Evolutionary conservation across 768 basidiomycete species (phyloP).

Genomic region (Lactarius trivialis): DNA sequence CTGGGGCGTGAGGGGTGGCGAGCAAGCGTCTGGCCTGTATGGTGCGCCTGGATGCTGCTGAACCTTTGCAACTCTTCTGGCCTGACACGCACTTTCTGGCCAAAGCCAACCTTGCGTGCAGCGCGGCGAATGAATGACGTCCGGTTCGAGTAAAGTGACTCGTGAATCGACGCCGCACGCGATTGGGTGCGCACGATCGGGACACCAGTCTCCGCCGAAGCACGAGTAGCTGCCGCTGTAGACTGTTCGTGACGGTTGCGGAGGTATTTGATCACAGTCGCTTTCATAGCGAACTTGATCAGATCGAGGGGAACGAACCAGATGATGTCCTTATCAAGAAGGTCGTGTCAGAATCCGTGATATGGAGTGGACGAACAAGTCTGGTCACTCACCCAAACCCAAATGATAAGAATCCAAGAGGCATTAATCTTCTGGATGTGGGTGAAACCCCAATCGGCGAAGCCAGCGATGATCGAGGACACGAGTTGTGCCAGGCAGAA

Average conservation of each 20-base stretch:
- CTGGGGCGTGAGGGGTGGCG: slow-evolving; percentile 57
- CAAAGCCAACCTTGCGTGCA: slow-evolving; percentile 83
- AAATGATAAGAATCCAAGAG: slow-evolving; percentile 95
- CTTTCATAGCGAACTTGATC: slow-evolving; percentile 97
- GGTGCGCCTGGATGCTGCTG: slow-evolving; percentile 77
- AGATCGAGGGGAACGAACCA: slow-evolving; percentile 96
- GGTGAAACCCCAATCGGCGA: slow-evolving; percentile 93
- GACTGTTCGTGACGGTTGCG: slow-evolving; percentile 55
- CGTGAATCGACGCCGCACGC: slow-evolving; percentile 83
- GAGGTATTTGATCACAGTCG: slow-evolving; percentile 79
- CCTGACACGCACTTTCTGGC: slow-evolving; percentile 70
- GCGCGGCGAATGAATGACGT: slow-evolving; percentile 89
- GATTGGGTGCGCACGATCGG: slow-evolving; percentile 84
- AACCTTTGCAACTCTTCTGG: slow-evolving; percentile 83
- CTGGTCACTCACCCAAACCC: slow-evolving; percentile 73
- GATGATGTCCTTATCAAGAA: slow-evolving; percentile 66
- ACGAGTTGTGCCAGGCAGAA: slow-evolving; percentile 93
- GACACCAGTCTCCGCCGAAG: slow-evolving; percentile 44
- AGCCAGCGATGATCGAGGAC: slow-evolving; percentile 92
- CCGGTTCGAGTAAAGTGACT: slow-evolving; percentile 92
- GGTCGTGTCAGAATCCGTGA: background rate
- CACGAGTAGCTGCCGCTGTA: slow-evolving; percentile 28
- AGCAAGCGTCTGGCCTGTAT: slow-evolving; percentile 70
- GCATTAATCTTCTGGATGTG: slow-evolving; percentile 72
- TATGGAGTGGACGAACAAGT: background rate